Percentiles rank a stretch among this genome's conserved stretches.
Evolutionary conservation across 1,139 yeast species (phyloP).

Genomic region (Candida tunisiensis): DNA sequence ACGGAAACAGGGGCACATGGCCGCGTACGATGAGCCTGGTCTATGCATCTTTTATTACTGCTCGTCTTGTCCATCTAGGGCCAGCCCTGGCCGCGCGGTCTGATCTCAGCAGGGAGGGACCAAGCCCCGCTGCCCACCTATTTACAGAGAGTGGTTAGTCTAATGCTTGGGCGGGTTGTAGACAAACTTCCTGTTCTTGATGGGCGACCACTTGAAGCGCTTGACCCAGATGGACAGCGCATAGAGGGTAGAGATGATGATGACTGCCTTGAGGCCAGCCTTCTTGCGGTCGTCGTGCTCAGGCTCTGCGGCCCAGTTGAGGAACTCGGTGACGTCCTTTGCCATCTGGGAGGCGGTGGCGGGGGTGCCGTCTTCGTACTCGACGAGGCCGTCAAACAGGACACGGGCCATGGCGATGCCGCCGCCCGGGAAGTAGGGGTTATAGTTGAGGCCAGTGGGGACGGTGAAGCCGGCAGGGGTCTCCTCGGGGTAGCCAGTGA

Average conservation of each 20-base stretch:
- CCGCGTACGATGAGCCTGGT: too few relatives aligned
- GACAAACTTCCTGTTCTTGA: slow-evolving; percentile 88
- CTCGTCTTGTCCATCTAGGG: too few relatives aligned
- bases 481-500: slow-evolving; percentile 98
- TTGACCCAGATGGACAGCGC: slow-evolving; percentile 81
- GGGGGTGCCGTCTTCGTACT: slow-evolving; percentile 97
- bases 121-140: too few relatives aligned
- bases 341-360: slow-evolving; percentile 99
- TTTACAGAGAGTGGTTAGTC: too few relatives aligned
- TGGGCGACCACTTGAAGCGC: slow-evolving; percentile 96
- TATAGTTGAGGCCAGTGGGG: slow-evolving; percentile 91
- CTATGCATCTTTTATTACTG: too few relatives aligned
- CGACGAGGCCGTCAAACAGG: slow-evolving; percentile 90
- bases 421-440: slow-evolving; percentile 99
- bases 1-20: too few relatives aligned
- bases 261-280: slow-evolving; percentile 85
- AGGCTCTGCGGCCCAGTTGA: slow-evolving; percentile 98
- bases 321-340: slow-evolving; percentile 88
- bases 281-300: slow-evolving; percentile 98
- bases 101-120: too few relatives aligned
- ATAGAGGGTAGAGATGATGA: slow-evolving; percentile 65
- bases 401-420: slow-evolving; percentile 99
- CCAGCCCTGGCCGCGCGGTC: too few relatives aligned
- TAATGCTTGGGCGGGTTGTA: slow-evolving; percentile 12
- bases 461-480: slow-evolving; percentile 94